A percentile compares a stretch with the other conserved stretches of the same genome.
Evolutionary conservation across 768 basidiomycete genomes (phyloP).

Genomic region (Boletus fagicola): DNA sequence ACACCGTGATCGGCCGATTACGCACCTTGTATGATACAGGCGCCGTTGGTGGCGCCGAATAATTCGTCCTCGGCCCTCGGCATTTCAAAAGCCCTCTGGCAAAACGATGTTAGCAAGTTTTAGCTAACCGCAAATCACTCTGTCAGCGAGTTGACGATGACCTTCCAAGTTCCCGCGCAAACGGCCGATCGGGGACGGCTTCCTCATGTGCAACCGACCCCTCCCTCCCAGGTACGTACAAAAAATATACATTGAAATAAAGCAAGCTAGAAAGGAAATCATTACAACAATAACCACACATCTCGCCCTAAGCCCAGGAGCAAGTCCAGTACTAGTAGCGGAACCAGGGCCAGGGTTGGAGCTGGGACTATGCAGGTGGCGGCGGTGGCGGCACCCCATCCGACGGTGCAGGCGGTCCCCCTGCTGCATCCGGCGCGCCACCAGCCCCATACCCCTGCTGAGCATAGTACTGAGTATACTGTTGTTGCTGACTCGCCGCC

Average conservation of each 20-base stretch:
- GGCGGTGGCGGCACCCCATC: slow-evolving; percentile 19
- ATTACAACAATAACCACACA: slow-evolving; percentile 16
- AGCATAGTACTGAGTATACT: slow-evolving; percentile 74
- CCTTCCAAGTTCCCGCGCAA: neutral
- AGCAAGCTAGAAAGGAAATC: slow-evolving; percentile 28
- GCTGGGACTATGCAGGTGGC: slow-evolving; percentile 23
- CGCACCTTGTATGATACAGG: no score
- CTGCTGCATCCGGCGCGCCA: slow-evolving; percentile 6
- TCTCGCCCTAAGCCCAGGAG: slow-evolving; percentile 1
- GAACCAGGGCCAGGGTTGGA: neutral
- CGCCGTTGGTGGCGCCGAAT: no score
- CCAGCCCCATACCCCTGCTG: slow-evolving; percentile 48
- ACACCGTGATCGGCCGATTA: no score
- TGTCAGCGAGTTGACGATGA: neutral
- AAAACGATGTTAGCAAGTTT: no score
- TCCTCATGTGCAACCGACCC: neutral
- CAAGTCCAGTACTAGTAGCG: neutral
- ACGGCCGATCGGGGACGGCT: neutral
- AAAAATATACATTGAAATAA: slow-evolving; percentile 34
- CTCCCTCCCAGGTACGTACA: neutral
- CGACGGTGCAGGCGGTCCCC: slow-evolving; percentile 28
- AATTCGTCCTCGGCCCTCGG: no score
- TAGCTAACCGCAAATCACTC: neutral
- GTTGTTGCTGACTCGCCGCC: slow-evolving; percentile 62
- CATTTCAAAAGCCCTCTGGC: no score